These are phyloP conservation scores for Spergularia marina DNA, from an alignment of 148 eudicot species.

Conservation along the genomic window DNA sequence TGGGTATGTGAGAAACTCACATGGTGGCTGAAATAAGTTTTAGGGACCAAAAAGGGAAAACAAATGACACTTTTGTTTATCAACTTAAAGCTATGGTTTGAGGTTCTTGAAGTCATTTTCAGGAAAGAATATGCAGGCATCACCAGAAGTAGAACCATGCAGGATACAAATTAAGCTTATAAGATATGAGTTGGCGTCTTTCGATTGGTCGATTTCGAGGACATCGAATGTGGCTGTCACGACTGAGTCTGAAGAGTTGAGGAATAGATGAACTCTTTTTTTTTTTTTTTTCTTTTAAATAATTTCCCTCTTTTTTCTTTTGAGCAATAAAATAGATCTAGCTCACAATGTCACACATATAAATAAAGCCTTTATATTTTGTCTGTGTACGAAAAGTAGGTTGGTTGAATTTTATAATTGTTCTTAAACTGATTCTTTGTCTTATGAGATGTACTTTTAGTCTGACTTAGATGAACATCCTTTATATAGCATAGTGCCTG, in stretches of 20 bases:
- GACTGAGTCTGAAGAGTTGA: conserved; percentile 30
- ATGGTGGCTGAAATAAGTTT: conserved; percentile 31
- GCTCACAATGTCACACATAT: conserved; percentile 13
- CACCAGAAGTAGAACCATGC: conserved; percentile 24
- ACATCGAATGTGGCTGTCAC: conserved; percentile 56
- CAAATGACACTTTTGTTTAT: conserved; percentile 4
- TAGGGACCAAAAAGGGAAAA: conserved; percentile 7
- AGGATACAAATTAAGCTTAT: conserved; percentile 35
- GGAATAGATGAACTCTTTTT: not conserved
- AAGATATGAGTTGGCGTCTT: conserved; percentile 39
- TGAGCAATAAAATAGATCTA: conserved; percentile 24
- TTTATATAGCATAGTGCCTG: conserved; percentile 20
- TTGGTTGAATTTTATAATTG: conserved; percentile 22
- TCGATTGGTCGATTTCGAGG: conserved; percentile 37
- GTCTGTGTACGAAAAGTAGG: conserved; percentile 23
- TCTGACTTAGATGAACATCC: conserved; percentile 2
- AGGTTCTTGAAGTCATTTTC: conserved; percentile 42
- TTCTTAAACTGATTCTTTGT: conserved; percentile 31
- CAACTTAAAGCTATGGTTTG: conserved; percentile 25
- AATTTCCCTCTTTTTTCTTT: not conserved
- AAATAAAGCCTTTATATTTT: conserved; percentile 9
- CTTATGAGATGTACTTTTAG: conserved; percentile 24
- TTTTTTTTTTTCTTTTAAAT: not conserved
- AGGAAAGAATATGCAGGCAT: conserved; percentile 43
- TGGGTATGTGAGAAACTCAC: conserved; percentile 45